Conservation (phyloP, 371 early-diverging fungal species). For the Apophysomyces trapeziformis region DNA sequence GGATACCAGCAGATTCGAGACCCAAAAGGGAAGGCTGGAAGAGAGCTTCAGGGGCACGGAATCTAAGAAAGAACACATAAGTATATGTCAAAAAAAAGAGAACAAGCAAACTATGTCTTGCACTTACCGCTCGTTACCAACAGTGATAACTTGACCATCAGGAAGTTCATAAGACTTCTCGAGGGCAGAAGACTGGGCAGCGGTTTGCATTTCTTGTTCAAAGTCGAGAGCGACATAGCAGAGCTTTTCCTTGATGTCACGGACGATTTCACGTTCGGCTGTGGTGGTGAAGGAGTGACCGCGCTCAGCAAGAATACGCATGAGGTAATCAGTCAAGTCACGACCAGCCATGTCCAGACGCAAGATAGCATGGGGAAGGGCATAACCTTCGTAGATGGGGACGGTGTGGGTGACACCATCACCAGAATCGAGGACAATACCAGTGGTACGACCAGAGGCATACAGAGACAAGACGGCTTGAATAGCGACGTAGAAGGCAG, state of each 20-base stretch:
- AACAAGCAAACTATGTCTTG: slow-evolving; percentile 9
- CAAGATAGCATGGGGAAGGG: slow-evolving; percentile 98
- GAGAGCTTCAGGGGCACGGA: slow-evolving; percentile 98
- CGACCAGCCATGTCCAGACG: slow-evolving; percentile 96
- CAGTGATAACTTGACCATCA: slow-evolving; percentile 99
- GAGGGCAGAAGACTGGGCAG: slow-evolving; percentile 89
- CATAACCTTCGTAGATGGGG: slow-evolving; percentile 99
- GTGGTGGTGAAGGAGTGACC: slow-evolving; percentile 99
- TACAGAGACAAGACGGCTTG: slow-evolving; percentile 98
- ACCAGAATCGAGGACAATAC: slow-evolving; percentile 99
- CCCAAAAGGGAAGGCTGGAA: slow-evolving; percentile 98
- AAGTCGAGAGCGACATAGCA: slow-evolving; percentile 99
- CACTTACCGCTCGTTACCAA: slow-evolving; percentile 91
- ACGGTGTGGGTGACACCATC: slow-evolving; percentile 99
- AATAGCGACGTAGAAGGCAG: slow-evolving; percentile 99
- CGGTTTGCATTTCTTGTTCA: slow-evolving; percentile 98
- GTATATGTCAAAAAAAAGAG: not conserved
- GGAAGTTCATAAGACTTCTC: slow-evolving; percentile 99
- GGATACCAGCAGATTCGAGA: slow-evolving; percentile 92
- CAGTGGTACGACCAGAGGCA: slow-evolving; percentile 99
- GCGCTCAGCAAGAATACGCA: slow-evolving; percentile 98
- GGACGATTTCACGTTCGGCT: slow-evolving; percentile 99
- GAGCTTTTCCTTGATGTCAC: slow-evolving; percentile 99
- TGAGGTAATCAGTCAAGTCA: slow-evolving; percentile 98
- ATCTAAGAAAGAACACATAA: slow-evolving; percentile 51